A percentile compares a stretch with the other conserved stretches of the same genome.
phyloP scores from a whole-genome alignment of 177 flowering plant genomes.

The Vitis hybrid region DNA sequence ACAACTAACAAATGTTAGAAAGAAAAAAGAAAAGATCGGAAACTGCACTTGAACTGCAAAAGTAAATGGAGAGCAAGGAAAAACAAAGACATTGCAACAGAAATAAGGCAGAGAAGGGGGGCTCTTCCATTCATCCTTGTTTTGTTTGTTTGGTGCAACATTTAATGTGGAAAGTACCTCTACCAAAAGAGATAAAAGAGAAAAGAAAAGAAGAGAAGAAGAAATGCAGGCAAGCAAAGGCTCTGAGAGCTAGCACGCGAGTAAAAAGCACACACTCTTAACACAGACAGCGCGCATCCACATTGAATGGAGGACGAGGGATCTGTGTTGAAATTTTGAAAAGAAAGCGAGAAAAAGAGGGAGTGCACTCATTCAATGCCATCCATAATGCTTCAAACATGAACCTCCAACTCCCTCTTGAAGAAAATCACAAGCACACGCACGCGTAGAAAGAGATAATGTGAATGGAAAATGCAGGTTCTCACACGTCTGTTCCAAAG shows the following conservation, averaged over 20 bases:
- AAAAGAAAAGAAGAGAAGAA: neutral
- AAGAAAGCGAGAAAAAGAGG: slow-evolving; percentile 2
- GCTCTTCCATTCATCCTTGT: slow-evolving; percentile 7
- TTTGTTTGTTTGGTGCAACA: slow-evolving; percentile 6
- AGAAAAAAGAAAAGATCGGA: neutral
- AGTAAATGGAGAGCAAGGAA: slow-evolving; percentile 16
- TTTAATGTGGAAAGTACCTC: slow-evolving; percentile 4
- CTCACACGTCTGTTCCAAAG: neutral
- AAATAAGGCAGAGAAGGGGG: slow-evolving; percentile 8
- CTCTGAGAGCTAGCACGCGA: neutral
- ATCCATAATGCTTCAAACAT: slow-evolving; percentile 5
- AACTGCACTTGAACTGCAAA: slow-evolving; percentile 14
- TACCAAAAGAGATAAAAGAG: neutral
- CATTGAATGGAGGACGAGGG: slow-evolving; percentile 12
- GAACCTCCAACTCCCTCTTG: neutral
- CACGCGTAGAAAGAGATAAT: neutral
- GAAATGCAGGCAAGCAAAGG: slow-evolving; percentile 1
- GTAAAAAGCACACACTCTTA: neutral
- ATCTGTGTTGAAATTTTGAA: slow-evolving; percentile 4
- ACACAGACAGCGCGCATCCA: neutral
- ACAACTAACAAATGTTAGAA: neutral
- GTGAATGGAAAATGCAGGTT: slow-evolving; percentile 7
- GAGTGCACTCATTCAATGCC: slow-evolving; percentile 1
- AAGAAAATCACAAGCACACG: neutral
- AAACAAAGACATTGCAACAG: slow-evolving; percentile 13